phyloP scores from a whole-genome alignment of 805 yeast genomes.

The Sugiyamaella lignohabitans region DNA sequence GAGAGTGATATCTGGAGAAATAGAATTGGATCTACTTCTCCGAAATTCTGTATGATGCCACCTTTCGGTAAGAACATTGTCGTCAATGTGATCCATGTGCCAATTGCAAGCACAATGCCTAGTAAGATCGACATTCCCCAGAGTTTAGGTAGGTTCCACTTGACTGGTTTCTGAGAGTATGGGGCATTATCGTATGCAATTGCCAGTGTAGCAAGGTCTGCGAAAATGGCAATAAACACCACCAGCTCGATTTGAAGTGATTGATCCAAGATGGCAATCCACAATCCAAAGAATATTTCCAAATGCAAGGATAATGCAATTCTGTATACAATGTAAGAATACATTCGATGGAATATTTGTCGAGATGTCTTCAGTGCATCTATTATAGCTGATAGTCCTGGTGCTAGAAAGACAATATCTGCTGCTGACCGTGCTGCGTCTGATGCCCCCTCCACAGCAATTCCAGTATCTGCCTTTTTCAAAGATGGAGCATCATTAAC shows the following conservation, averaged over 20 bases:
- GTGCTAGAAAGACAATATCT: constrained; percentile 45
- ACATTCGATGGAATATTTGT: constrained; percentile 99
- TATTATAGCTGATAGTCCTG: constrained; percentile 56
- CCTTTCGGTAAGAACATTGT: constrained; percentile 75
- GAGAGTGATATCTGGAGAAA: constrained; percentile 91
- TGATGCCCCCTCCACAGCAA: constrained; percentile 56
- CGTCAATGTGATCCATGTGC: constrained; percentile 91
- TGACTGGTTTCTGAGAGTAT: constrained; percentile 84
- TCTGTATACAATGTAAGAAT: constrained; percentile 96
- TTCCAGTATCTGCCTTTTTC: constrained; percentile 79
- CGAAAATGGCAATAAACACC: constrained; percentile 94
- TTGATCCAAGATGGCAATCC: constrained; percentile 90
- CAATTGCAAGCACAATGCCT: constrained; percentile 62
- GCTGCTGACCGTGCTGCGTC: constrained; percentile 43
- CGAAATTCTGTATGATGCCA: constrained; percentile 87
- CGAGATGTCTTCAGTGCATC: constrained; percentile 79
- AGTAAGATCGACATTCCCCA: constrained; percentile 75
- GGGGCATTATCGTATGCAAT: constrained; percentile 93
- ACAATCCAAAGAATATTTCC: constrained; percentile 90
- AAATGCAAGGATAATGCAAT: constrained; percentile 91
- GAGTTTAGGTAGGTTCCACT: constrained; percentile 92
- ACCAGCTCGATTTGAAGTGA: constrained; percentile 83
- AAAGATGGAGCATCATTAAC: constrained; percentile 63
- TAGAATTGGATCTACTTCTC: constrained; percentile 87
- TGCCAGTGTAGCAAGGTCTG: constrained; percentile 75